Percentiles rank a stretch among this genome's conserved stretches.
Evolutionary conservation across 2,329 filamentous ascomycete species (phyloP).

Genomic region (Aspergillus awamori): DNA sequence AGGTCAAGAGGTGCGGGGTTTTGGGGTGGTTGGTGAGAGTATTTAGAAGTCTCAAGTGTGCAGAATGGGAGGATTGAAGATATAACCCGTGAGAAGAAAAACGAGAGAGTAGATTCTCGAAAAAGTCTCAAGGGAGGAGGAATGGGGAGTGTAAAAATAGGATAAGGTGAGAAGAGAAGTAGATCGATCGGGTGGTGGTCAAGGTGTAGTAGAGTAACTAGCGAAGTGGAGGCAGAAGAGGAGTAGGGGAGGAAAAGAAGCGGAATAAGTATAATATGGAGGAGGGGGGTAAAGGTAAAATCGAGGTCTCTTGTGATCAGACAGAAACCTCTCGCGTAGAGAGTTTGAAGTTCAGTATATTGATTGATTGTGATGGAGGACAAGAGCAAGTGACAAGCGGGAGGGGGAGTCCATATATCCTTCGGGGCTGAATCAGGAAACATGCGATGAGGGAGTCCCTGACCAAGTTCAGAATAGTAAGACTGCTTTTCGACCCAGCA

Average conservation of each 20-base stretch:
- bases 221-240: conserved; percentile 16
- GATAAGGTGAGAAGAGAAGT: conserved; percentile 11
- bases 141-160: not conserved
- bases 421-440: conserved; percentile 9
- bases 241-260: conserved; percentile 16
- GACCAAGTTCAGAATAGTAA: conserved; percentile 13
- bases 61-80: not conserved
- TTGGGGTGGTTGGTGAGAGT: conserved; percentile 17
- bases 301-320: conserved; percentile 20
- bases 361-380: conserved; percentile 20
- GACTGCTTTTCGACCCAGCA: not conserved
- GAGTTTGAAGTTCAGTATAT: conserved; percentile 17
- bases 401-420: conserved; percentile 25
- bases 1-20: conserved; percentile 20
- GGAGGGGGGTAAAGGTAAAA: conserved; percentile 20
- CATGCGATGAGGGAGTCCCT: conserved; percentile 10
- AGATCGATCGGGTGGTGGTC: conserved; percentile 7
- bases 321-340: conserved; percentile 15
- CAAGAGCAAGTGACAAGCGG: conserved; percentile 20
- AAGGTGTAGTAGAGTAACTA: conserved; percentile 6
- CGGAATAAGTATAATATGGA: conserved; percentile 14
- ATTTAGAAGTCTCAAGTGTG: not conserved
- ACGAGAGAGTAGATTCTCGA: conserved; percentile 12
- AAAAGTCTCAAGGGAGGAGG: conserved; percentile 10
- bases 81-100: conserved; percentile 5